Base-by-base conservation (phyloP, 1,284 basidiomycete species). In the Exobasidium rhododendri region DNA sequence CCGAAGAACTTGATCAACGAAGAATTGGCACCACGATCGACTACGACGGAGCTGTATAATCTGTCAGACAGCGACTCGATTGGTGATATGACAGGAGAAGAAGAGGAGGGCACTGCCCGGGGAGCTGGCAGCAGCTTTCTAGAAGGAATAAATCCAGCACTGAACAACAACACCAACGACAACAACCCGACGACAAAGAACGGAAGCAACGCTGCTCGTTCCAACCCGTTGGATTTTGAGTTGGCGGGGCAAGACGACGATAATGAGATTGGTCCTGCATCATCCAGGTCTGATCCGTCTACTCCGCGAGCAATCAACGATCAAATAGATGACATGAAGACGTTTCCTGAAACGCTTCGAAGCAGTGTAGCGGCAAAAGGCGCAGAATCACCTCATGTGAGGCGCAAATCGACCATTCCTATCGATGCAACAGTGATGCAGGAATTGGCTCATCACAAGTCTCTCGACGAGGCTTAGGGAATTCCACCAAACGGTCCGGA, bases 401-500 rank as follows among this genome's bases (percentile, higher is more conserved):
- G 73, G 52, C 63, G 81, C 47, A 81, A 81, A 67, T 78, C 75
- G 31, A 79, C 80, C 20, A 81, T 81, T 56, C 81, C 81, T 29
- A 75, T 81, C 64, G 80, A 81, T 60, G 75, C 80, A 7, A 71
- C 73, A 17, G 79, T 81, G 14, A 64, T 81, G 53, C 71, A 72
- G 56, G 80, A 81, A 65, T 67, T 81, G 45, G 71, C 75, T 3
- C 70, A 73, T n/a, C 80, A 81, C 67, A 79, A 80, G 64, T 43
- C 47, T n/a, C 32, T 59, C 13, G 58, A 59, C 20, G 24, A 24
- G n/a, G n/a, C n/a, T 50, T 31, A 50, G 20, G 14, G 7, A 31
- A 24, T 31, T 50, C 20, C n/a, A n/a, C n/a, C n/a, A n/a, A n/a
- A n/a, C n/a, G n/a, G n/a, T n/a, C n/a, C n/a, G n/a, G n/a, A n/a